Evolutionary conservation across 352 stramenopile species (phyloP).

Genomic region (Pythium aristosporum): DNA sequence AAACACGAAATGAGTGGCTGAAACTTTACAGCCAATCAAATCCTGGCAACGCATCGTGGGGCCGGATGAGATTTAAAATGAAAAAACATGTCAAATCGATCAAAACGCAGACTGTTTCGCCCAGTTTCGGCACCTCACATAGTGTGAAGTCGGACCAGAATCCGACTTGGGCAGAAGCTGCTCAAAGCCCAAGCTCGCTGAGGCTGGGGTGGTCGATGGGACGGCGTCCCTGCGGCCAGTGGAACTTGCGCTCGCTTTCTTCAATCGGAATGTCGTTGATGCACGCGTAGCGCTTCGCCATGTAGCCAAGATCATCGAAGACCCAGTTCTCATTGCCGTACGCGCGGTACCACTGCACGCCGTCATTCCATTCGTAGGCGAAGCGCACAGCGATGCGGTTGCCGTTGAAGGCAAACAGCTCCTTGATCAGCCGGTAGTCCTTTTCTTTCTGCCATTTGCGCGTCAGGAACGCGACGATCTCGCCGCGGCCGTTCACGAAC

Average conservation of each 20-base stretch:
- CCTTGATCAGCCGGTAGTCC: constrained; percentile 90
- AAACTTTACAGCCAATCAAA: constrained; percentile 20
- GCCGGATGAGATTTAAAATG: constrained; percentile 2
- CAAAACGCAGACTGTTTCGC: constrained; percentile 3
- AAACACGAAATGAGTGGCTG: constrained; percentile 21
- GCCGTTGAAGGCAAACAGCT: constrained; percentile 78
- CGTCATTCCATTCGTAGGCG: constrained; percentile 81
- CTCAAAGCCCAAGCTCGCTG: constrained; percentile 20
- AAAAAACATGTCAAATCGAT: constrained; percentile 5
- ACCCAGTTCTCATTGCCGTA: constrained; percentile 92
- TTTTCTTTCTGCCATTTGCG: constrained; percentile 74
- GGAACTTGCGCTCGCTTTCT: constrained; percentile 67
- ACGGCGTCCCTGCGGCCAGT: constrained; percentile 52
- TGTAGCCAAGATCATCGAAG: constrained; percentile 79
- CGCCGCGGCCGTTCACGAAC: constrained; percentile 70
- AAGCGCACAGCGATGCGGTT: constrained; percentile 90
- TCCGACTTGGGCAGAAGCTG: constrained; percentile 2
- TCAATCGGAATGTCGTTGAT: constrained; percentile 87
- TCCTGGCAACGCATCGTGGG: constrained; percentile 10
- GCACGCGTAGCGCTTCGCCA: constrained; percentile 80
- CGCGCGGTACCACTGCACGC: constrained; percentile 70
- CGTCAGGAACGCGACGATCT: constrained; percentile 79
- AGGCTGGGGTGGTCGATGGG: constrained; percentile 34
- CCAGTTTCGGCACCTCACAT: constrained; percentile 4
- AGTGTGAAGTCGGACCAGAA: constrained; percentile 12